Evolutionary conservation across 306 rosid species (phyloP).

Genomic region (Vigna trinervia): DNA sequence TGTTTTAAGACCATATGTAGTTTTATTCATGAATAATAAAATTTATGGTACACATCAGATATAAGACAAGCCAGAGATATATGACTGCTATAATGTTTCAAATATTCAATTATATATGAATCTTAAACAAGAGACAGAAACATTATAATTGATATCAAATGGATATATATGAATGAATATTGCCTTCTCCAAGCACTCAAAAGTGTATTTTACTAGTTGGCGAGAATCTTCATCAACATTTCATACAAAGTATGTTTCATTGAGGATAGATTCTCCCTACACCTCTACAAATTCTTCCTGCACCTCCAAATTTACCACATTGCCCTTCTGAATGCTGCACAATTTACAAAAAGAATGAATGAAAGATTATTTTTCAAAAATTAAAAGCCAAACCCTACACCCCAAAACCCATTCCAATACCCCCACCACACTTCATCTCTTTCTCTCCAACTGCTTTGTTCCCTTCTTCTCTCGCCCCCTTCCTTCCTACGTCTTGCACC

Average conservation of each 20-base stretch:
- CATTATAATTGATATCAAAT: slow-evolving; percentile 19
- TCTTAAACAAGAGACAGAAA: not conserved
- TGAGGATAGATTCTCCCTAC: slow-evolving; percentile 42
- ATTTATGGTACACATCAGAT: slow-evolving; percentile 2
- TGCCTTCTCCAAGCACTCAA: slow-evolving; percentile 93
- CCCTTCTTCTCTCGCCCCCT: too few relatives aligned
- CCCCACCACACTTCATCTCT: too few relatives aligned
- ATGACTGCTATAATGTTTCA: not conserved
- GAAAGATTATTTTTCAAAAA: too few relatives aligned
- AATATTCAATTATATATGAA: slow-evolving; percentile 10
- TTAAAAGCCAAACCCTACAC: too few relatives aligned
- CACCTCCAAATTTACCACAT: too few relatives aligned
- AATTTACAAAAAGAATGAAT: too few relatives aligned
- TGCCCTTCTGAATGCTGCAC: too few relatives aligned
- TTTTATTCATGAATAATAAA: not conserved
- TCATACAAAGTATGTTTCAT: slow-evolving; percentile 94
- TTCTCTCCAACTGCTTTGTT: too few relatives aligned
- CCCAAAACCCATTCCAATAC: too few relatives aligned
- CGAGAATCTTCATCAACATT: slow-evolving; percentile 89
- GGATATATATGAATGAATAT: slow-evolving; percentile 77
- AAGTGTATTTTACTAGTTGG: slow-evolving; percentile 78
- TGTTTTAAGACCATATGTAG: slow-evolving; percentile 9
- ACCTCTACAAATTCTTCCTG: too few relatives aligned
- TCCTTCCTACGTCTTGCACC: too few relatives aligned
- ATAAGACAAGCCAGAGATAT: not conserved